These are phyloP conservation scores for Vitellaria paradoxa DNA, from an alignment of 179 eudicot species.

Conservation along the genomic window DNA sequence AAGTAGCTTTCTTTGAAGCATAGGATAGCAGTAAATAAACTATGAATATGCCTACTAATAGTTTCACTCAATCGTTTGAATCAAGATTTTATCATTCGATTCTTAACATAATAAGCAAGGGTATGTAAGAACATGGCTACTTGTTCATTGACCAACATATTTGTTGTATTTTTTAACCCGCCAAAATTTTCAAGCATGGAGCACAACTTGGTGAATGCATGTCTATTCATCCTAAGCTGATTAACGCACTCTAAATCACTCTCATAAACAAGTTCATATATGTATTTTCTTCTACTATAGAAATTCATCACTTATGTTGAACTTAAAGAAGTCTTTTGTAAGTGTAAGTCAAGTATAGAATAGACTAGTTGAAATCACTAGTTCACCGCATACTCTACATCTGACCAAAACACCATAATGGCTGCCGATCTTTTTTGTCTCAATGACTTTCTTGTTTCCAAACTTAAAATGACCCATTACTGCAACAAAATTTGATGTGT, in stretches of 20 bases:
- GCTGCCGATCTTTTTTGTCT: background rate
- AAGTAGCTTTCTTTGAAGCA: background rate
- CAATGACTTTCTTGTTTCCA: background rate
- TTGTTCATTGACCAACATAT: constrained; percentile 1
- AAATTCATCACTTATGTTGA: background rate
- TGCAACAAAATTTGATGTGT: background rate
- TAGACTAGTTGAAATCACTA: background rate
- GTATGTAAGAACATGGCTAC: background rate
- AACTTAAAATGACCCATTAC: background rate
- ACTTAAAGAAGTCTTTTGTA: background rate
- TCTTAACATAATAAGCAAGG: background rate
- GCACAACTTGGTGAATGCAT: background rate
- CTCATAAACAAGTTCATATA: too few relatives aligned
- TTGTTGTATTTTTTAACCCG: background rate
- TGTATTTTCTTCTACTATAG: too few relatives aligned
- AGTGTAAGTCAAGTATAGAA: background rate
- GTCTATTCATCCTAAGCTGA: background rate
- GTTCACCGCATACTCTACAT: background rate
- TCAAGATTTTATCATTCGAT: background rate
- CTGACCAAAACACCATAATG: background rate
- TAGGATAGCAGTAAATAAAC: background rate
- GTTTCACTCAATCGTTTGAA: background rate
- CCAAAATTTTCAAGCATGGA: background rate
- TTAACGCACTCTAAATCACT: background rate
- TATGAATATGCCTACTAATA: background rate